phyloP scores from a whole-genome alignment of 164 flowering plant species.

The Nelumbo lutea region DNA sequence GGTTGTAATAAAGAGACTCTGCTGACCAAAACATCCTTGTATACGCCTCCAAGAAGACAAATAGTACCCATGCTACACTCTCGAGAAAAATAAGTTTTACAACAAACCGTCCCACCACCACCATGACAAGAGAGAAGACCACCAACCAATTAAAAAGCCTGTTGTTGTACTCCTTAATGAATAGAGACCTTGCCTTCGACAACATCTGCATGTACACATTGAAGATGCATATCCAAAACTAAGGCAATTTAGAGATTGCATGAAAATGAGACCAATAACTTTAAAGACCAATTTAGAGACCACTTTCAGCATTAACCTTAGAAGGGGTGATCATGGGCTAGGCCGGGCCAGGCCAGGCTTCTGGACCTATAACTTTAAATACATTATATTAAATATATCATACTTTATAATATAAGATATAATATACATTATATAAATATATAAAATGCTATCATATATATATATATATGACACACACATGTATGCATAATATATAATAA shows the following conservation, averaged over 20 bases:
- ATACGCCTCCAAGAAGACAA: conserved; percentile 90
- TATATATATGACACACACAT: too few species aligned
- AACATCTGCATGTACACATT: conserved; percentile 65
- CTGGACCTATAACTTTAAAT: too few species aligned
- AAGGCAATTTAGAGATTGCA: not conserved
- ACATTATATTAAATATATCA: too few species aligned
- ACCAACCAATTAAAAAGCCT: conserved; percentile 99
- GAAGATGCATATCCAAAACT: not conserved
- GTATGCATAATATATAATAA: too few species aligned
- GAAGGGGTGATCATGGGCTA: too few species aligned
- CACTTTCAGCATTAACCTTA: not conserved
- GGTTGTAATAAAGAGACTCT: conserved; percentile 92
- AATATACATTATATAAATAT: too few species aligned
- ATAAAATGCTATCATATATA: too few species aligned
- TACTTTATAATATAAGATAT: too few species aligned
- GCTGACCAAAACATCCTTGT: conserved; percentile 99
- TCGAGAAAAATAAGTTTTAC: conserved; percentile 59
- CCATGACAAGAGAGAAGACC: conserved; percentile 94
- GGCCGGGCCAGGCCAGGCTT: too few species aligned
- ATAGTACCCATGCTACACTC: conserved; percentile 87
- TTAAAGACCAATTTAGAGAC: not conserved
- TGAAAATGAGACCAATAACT: not conserved
- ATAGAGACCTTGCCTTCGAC: conserved; percentile 68
- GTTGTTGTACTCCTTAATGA: conserved; percentile 92
- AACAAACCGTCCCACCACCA: conserved; percentile 67